Conservation (phyloP, 768 basidiomycete species). For the Agrocybe pediades region DNA sequence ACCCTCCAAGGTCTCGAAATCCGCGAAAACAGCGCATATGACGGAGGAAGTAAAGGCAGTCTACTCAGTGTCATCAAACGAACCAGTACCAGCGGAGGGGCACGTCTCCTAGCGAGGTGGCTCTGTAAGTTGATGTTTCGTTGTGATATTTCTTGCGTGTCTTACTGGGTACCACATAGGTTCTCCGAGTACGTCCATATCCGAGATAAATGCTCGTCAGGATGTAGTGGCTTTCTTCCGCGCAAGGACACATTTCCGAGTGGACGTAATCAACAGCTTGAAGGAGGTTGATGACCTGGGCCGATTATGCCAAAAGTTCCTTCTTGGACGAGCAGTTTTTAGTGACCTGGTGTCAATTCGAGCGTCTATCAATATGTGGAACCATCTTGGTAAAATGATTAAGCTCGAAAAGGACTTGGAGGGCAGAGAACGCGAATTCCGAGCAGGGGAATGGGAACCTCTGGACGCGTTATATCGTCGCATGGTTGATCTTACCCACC, state of each 20-base stretch:
- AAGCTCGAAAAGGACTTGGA: conserved; percentile 61
- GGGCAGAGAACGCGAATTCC: conserved; percentile 29
- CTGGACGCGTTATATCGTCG: conserved; percentile 54
- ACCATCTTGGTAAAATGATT: conserved; percentile 49
- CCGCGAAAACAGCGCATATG: conserved; percentile 64
- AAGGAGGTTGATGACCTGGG: conserved; percentile 66
- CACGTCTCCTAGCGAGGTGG: conserved; percentile 73
- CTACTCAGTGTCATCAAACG: conserved; percentile 74
- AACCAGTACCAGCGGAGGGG: conserved; percentile 77
- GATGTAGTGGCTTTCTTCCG: conserved; percentile 76
- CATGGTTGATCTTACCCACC: conserved; percentile 48
- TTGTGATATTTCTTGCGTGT: conserved; percentile 11
- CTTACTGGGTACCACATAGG: conserved; percentile 47
- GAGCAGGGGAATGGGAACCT: conserved; percentile 51
- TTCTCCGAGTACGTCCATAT: conserved; percentile 78
- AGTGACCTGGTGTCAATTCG: conserved; percentile 68
- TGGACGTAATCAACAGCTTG: conserved; percentile 60
- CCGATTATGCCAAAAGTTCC: conserved; percentile 77
- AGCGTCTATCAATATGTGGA: conserved; percentile 63
- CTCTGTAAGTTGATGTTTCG: conserved; percentile 57
- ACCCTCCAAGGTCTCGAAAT: conserved; percentile 91
- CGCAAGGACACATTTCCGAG: conserved; percentile 58
- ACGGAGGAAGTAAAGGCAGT: conserved; percentile 75
- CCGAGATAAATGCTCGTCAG: conserved; percentile 74
- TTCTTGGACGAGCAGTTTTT: conserved; percentile 66